Conservation (phyloP, 1,139 yeast species). For the Candida labiduridarum region DNA sequence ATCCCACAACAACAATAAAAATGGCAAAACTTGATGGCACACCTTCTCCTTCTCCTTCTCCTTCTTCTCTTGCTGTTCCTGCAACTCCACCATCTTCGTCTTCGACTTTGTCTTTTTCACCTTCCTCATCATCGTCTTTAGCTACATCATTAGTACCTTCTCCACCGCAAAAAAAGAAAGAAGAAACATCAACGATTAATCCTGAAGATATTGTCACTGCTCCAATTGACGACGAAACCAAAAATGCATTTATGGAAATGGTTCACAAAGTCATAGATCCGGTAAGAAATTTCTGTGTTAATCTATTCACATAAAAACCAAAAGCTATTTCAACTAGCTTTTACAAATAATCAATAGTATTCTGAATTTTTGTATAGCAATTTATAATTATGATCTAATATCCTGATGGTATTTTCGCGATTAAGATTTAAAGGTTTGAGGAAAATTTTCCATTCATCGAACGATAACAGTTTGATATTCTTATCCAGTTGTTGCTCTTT, state of each 20-base stretch:
- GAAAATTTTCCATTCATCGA: conserved; percentile 32
- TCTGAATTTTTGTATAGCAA: conserved; percentile 14
- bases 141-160: not conserved
- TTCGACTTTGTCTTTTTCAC: not conserved
- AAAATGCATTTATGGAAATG: conserved; percentile 8
- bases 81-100: not conserved
- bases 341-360: not conserved
- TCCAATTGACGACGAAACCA: not conserved
- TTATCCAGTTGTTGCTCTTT: conserved; percentile 18
- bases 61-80: not conserved
- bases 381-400: conserved; percentile 20
- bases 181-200: not conserved
- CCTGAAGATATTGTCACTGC: conserved; percentile 1
- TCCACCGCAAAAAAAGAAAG: not conserved
- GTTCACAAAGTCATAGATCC: conserved; percentile 16
- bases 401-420: conserved; percentile 18
- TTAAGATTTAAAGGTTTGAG: conserved; percentile 25
- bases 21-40: not conserved
- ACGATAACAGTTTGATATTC: conserved; percentile 20
- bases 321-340: not conserved
- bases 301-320: conserved; percentile 12
- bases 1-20: not conserved
- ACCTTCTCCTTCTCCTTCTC: not conserved
- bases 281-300: conserved; percentile 13
- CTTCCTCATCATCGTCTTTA: not conserved